phyloP scores from a whole-genome alignment of 2,329 filamentous ascomycete species.

The Aspergillaceae sp. region DNA sequence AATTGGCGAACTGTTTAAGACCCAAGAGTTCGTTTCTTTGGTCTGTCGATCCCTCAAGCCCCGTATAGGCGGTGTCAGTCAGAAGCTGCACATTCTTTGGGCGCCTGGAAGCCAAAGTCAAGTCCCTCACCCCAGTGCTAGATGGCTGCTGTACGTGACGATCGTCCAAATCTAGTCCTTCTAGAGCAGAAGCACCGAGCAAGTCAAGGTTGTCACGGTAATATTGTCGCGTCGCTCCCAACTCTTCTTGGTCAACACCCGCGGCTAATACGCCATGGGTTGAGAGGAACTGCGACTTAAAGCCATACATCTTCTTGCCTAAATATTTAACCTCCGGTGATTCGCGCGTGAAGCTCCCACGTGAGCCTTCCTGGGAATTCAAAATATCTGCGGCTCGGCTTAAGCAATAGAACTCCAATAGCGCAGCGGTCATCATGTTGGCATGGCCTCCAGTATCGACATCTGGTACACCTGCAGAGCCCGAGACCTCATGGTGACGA shows the following conservation, averaged over 20 bases:
- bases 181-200: constrained; percentile 30
- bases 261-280: constrained; percentile 33
- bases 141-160: constrained; percentile 8
- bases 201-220: constrained; percentile 38
- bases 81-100: constrained; percentile 9
- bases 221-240: constrained; percentile 27
- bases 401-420: constrained; percentile 39
- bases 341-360: constrained; percentile 29
- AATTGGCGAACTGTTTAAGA: constrained; percentile 10
- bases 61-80: constrained; percentile 7
- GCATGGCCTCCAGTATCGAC: constrained; percentile 30
- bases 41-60: constrained; percentile 7
- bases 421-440: constrained; percentile 35
- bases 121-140: constrained; percentile 15
- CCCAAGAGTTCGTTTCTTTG: constrained; percentile 8
- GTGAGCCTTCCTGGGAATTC: constrained; percentile 30
- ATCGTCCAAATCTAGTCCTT: constrained; percentile 24
- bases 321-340: constrained; percentile 36
- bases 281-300: constrained; percentile 36
- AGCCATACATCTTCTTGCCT: constrained; percentile 34
- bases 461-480: constrained; percentile 12
- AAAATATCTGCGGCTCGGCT: constrained; percentile 38
- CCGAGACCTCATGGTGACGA: constrained; percentile 8
- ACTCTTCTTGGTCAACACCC: constrained; percentile 32
- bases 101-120: constrained; percentile 14